These are phyloP conservation scores for Penicillium dipodomyicola DNA, from an alignment of 495 filamentous ascomycete species.

Conservation along the genomic window DNA sequence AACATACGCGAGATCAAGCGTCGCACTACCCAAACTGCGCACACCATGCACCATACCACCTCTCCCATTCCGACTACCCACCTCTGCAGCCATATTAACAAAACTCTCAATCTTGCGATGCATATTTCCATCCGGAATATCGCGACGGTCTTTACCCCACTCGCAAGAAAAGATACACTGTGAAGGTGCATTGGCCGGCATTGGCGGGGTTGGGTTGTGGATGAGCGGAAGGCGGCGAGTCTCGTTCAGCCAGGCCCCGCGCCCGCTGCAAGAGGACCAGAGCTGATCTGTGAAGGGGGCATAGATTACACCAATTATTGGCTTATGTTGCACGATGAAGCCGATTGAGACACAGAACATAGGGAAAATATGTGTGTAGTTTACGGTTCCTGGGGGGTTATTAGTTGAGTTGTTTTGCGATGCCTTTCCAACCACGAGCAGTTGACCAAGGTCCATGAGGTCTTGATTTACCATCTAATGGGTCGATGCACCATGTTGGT, in stretches of 20 bases:
- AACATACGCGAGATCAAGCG: conserved; percentile 54
- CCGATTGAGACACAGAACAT: conserved; percentile 72
- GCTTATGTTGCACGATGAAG: conserved; percentile 53
- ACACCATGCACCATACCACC: conserved; percentile 63
- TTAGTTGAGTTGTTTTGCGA: not conserved
- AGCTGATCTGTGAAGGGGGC: conserved; percentile 63
- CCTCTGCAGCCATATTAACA: conserved; percentile 65
- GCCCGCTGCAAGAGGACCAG: conserved; percentile 59
- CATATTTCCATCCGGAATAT: conserved; percentile 59
- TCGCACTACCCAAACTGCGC: conserved; percentile 59
- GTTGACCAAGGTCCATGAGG: not conserved
- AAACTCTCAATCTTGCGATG: conserved; percentile 67
- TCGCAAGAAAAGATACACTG: conserved; percentile 69
- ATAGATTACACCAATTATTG: conserved; percentile 64
- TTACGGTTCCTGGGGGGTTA: conserved; percentile 52
- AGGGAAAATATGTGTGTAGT: conserved; percentile 70
- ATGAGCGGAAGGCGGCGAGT: conserved; percentile 56
- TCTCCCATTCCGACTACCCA: conserved; percentile 55
- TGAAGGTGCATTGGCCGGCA: conserved; percentile 60
- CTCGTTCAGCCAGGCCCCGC: conserved; percentile 66
- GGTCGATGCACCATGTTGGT: conserved; percentile 70
- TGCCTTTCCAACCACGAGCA: not conserved
- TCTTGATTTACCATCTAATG: conserved; percentile 52
- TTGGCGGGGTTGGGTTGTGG: conserved; percentile 54
- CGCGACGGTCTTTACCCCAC: conserved; percentile 69